phyloP scores from a whole-genome alignment of 352 stramenopile species.

The Pythium brachiatum region DNA sequence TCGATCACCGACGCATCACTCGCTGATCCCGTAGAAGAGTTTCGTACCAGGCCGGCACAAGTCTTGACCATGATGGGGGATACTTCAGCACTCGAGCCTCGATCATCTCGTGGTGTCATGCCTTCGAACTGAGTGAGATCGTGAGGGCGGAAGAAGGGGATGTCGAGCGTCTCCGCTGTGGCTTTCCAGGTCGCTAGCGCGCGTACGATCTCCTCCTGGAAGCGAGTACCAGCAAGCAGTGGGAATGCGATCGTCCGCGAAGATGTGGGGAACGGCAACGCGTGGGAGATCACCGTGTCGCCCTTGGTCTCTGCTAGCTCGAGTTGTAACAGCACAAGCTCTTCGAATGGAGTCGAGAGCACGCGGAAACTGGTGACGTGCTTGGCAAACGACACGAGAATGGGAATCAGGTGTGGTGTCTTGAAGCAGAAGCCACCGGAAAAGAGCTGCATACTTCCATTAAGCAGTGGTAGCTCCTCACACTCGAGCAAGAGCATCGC shows the following conservation, averaged over 20 bases:
- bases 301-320: slow-evolving; percentile 32
- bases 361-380: slow-evolving; percentile 51
- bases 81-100: neutral
- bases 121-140: slow-evolving; percentile 44
- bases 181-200: slow-evolving; percentile 58
- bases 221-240: slow-evolving; percentile 54
- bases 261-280: slow-evolving; percentile 34
- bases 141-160: slow-evolving; percentile 55
- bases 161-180: slow-evolving; percentile 35
- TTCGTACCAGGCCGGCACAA: slow-evolving; percentile 30
- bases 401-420: slow-evolving; percentile 47
- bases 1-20: slow-evolving; percentile 9
- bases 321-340: slow-evolving; percentile 63
- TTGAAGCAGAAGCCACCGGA: slow-evolving; percentile 60
- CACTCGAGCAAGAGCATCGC: slow-evolving; percentile 51
- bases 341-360: slow-evolving; percentile 48
- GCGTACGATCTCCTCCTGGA: slow-evolving; percentile 62
- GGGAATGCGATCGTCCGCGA: slow-evolving; percentile 43
- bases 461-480: slow-evolving; percentile 36
- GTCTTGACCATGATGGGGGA: slow-evolving; percentile 11
- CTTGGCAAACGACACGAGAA: slow-evolving; percentile 62
- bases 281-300: slow-evolving; percentile 24
- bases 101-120: slow-evolving; percentile 36
- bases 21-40: neutral
- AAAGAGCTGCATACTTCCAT: slow-evolving; percentile 55